Conservation (phyloP, 305 asterid species). For the Solanum hybrid region DNA sequence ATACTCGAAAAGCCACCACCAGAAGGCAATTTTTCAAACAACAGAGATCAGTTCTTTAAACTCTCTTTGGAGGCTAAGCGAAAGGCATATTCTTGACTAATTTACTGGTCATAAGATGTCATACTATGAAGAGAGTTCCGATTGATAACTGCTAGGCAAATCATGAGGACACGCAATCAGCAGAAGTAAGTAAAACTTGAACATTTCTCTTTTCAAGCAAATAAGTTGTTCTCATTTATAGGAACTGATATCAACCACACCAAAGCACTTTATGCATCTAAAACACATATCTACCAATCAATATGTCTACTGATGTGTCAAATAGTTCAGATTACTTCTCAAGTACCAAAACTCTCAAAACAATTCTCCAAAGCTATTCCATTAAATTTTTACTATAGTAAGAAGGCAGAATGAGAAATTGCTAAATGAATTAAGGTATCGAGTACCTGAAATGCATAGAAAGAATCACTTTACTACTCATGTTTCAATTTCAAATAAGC, state of each 20-base stretch:
- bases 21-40: neutral
- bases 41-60: neutral
- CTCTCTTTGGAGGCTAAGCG: neutral
- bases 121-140: neutral
- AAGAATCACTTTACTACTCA: neutral
- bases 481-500: neutral
- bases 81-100: neutral
- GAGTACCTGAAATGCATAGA: neutral
- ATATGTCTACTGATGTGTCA: neutral
- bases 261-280: neutral
- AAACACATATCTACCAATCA: neutral
- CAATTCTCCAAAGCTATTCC: neutral
- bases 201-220: neutral
- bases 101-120: neutral
- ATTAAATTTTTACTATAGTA: neutral
- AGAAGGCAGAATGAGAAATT: neutral
- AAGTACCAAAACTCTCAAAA: neutral
- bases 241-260: neutral
- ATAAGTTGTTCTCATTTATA: neutral
- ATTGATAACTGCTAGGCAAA: neutral
- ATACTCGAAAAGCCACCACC: neutral
- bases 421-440: neutral
- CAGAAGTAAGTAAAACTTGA: neutral
- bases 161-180: neutral
- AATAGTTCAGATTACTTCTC: neutral